phyloP scores from a whole-genome alignment of 2,329 filamentous ascomycete species.

The Nemania sp. region DNA sequence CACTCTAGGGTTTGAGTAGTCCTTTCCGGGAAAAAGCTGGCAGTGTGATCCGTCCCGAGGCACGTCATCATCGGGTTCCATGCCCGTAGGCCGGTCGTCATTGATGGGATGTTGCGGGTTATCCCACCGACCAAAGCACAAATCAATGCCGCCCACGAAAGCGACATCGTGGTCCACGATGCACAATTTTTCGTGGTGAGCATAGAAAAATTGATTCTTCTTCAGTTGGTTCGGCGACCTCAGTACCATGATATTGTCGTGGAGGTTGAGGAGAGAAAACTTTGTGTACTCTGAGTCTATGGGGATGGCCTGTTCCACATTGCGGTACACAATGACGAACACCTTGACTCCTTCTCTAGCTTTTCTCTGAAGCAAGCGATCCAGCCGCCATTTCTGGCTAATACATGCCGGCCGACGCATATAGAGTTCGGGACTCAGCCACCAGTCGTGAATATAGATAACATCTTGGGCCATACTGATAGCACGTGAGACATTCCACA shows the following conservation, averaged over 20 bases:
- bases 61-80: constrained; percentile 71
- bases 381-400: constrained; percentile 96
- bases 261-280: constrained; percentile 89
- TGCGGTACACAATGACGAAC: constrained; percentile 96
- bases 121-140: constrained; percentile 98
- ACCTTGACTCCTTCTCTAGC: constrained; percentile 95
- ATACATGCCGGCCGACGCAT: constrained; percentile 91
- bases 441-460: constrained; percentile 99
- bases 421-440: constrained; percentile 95
- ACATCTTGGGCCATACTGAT: constrained; percentile 98
- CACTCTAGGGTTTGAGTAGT: constrained; percentile 95
- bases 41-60: constrained; percentile 92
- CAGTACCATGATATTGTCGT: constrained; percentile 95
- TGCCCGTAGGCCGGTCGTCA: constrained; percentile 94
- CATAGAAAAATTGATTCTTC: constrained; percentile 99
- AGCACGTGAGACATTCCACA: constrained; percentile 98
- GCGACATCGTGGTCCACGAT: constrained; percentile 95
- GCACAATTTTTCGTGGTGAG: constrained; percentile 97
- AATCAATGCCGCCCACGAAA: constrained; percentile 92
- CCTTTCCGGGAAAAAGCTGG: constrained; percentile 95
- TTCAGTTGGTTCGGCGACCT: constrained; percentile 96
- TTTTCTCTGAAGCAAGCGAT: constrained; percentile 89
- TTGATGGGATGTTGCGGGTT: constrained; percentile 88
- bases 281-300: constrained; percentile 99
- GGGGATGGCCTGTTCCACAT: constrained; percentile 94